Percentiles rank a stretch among this genome's conserved stretches.
Evolutionary conservation across 2,329 filamentous ascomycete genomes (phyloP).

Genomic region (Canariomyces notabilis): DNA sequence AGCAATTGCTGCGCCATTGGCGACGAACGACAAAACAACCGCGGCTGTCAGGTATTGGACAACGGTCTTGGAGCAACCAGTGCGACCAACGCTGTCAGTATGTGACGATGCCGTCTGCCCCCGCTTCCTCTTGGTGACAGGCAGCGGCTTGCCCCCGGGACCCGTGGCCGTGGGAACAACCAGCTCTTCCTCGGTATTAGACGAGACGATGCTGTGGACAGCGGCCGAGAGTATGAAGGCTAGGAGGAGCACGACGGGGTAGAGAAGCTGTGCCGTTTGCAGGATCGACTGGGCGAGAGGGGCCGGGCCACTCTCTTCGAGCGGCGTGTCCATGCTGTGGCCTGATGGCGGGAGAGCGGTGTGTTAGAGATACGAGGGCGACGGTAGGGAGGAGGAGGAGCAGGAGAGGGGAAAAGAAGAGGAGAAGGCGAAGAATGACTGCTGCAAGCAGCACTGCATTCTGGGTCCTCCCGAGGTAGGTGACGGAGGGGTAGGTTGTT

Average conservation of each 20-base stretch:
- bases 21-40: slow-evolving; percentile 70
- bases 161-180: slow-evolving; percentile 54
- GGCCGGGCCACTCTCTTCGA: slow-evolving; percentile 8
- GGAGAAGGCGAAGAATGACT: neutral
- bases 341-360: slow-evolving; percentile 12
- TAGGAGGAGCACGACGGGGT: slow-evolving; percentile 48
- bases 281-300: slow-evolving; percentile 39
- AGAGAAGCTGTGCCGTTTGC: slow-evolving; percentile 45
- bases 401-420: neutral
- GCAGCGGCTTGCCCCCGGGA: slow-evolving; percentile 85
- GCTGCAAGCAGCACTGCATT: slow-evolving; percentile 18
- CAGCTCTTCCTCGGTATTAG: slow-evolving; percentile 45
- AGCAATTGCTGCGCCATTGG: slow-evolving; percentile 68
- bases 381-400: slow-evolving; percentile 1
- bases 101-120: slow-evolving; percentile 15
- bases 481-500: neutral
- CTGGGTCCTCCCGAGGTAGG: slow-evolving; percentile 12
- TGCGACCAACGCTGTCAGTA: slow-evolving; percentile 52
- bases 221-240: slow-evolving; percentile 48
- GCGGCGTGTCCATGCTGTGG: slow-evolving; percentile 23
- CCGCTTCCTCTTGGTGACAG: slow-evolving; percentile 52
- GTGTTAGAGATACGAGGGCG: slow-evolving; percentile 13
- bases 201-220: slow-evolving; percentile 49
- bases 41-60: slow-evolving; percentile 71
- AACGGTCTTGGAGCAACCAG: slow-evolving; percentile 60